Percentiles rank a stretch among this genome's conserved stretches.
These are phyloP conservation scores for Zymoseptoria crescenta DNA, from an alignment of 2,329 filamentous ascomycete genomes.

Conservation along the genomic window DNA sequence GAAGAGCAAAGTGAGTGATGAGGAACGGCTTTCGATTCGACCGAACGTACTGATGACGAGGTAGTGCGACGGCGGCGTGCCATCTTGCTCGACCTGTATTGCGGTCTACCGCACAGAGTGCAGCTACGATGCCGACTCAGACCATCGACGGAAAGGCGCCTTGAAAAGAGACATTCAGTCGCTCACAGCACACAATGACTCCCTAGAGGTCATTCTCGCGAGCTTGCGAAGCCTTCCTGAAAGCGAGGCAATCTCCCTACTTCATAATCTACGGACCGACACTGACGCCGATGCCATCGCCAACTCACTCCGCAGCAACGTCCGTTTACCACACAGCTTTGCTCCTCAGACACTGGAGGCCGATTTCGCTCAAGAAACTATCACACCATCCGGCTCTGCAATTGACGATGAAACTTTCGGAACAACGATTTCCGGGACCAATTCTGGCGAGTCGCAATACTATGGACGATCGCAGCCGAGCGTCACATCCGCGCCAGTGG, in stretches of 20 bases:
- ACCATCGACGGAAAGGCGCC: constrained; percentile 39
- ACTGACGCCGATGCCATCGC: constrained; percentile 34
- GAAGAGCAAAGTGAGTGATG: constrained; percentile 39
- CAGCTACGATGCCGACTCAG: constrained; percentile 42
- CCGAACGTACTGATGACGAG: constrained; percentile 6
- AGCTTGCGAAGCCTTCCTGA: constrained; percentile 40
- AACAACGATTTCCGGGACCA: constrained; percentile 8
- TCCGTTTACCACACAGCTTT: constrained; percentile 29
- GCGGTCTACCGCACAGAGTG: constrained; percentile 46
- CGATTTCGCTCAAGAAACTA: constrained; percentile 25
- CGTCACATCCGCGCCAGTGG: constrained; percentile 3
- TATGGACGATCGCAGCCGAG: not conserved
- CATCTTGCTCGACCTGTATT: constrained; percentile 44
- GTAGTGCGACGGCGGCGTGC: constrained; percentile 44
- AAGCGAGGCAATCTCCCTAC: constrained; percentile 35
- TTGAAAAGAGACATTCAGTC: constrained; percentile 34
- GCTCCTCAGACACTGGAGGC: constrained; percentile 27
- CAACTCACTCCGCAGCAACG: constrained; percentile 34
- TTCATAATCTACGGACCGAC: constrained; percentile 38
- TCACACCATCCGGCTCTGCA: constrained; percentile 12
- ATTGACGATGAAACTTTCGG: constrained; percentile 5
- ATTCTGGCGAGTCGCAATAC: constrained; percentile 12
- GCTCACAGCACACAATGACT: constrained; percentile 31
- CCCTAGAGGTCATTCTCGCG: constrained; percentile 36
- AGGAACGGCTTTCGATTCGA: not conserved